Conservation (phyloP, 768 basidiomycete genomes). For the Tricholomella constricta region DNA sequence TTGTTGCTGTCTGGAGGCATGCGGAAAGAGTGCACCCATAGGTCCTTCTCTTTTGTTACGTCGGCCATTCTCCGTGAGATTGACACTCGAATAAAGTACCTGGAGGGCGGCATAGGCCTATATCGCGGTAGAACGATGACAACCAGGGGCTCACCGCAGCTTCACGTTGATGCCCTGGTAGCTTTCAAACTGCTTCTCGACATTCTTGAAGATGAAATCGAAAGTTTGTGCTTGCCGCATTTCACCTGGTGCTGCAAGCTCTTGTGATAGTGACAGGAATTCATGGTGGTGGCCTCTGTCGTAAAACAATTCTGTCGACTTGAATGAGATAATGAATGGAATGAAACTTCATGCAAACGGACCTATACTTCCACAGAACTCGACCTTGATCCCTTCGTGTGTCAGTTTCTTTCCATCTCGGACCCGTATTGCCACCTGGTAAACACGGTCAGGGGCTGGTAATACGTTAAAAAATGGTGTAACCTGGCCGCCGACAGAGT, state of each 20-base stretch:
- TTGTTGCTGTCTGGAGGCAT: slow-evolving; percentile 99
- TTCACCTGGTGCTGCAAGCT: slow-evolving; percentile 94
- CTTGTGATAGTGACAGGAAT: slow-evolving; percentile 93
- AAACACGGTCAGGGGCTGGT: background rate
- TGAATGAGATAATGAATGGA: slow-evolving; percentile 2
- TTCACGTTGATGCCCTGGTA: slow-evolving; percentile 99
- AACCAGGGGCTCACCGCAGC: slow-evolving; percentile 64
- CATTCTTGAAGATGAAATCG: slow-evolving; percentile 98
- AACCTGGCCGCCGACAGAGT: slow-evolving; percentile 88
- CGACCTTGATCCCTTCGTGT: slow-evolving; percentile 97
- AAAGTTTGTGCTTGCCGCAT: slow-evolving; percentile 96
- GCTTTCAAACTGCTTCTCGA: slow-evolving; percentile 98
- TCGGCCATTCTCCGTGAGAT: slow-evolving; percentile 93
- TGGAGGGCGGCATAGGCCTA: slow-evolving; percentile 31
- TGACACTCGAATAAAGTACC: slow-evolving; percentile 90
- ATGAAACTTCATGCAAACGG: slow-evolving; percentile 27
- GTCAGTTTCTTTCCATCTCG: slow-evolving; percentile 93
- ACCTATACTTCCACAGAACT: slow-evolving; percentile 97
- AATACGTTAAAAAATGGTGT: background rate
- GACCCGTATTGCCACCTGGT: slow-evolving; percentile 80
- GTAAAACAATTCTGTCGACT: slow-evolving; percentile 78
- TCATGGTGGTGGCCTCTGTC: slow-evolving; percentile 98
- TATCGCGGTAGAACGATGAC: background rate
- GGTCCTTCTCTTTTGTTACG: slow-evolving; percentile 87
- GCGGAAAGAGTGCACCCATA: slow-evolving; percentile 98